Percentiles rank a stretch among this genome's conserved stretches.
phyloP scores from a whole-genome alignment of 495 filamentous ascomycete genomes.

The Aeminium ludgeri region DNA sequence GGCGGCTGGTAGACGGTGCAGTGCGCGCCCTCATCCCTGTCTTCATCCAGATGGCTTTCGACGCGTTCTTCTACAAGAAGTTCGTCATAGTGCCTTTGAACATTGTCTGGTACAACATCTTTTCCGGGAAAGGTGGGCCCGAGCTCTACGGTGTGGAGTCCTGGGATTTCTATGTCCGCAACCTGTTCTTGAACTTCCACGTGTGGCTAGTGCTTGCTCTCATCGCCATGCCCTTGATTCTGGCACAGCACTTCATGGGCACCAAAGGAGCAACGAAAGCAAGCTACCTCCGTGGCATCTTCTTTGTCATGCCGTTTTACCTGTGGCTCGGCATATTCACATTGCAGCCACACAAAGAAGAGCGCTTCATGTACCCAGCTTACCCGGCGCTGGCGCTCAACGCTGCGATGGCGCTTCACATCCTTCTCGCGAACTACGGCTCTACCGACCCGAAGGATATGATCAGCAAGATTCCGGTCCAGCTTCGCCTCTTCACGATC shows the following conservation, averaged over 20 bases:
- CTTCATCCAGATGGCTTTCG: conserved; percentile 51
- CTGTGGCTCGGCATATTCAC: conserved; percentile 90
- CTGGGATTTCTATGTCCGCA: conserved; percentile 91
- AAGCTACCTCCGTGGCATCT: conserved; percentile 47
- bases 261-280: conserved; percentile 27
- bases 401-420: conserved; percentile 71
- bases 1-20: conserved; percentile 47
- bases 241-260: conserved; percentile 32
- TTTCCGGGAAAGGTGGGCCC: conserved; percentile 63
- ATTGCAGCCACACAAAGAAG: conserved; percentile 89
- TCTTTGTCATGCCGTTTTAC: conserved; percentile 73
- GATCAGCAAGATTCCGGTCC: conserved; percentile 49
- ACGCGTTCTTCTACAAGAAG: conserved; percentile 69
- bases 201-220: conserved; percentile 77
- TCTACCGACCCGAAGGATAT: conserved; percentile 46
- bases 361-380: conserved; percentile 94
- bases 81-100: conserved; percentile 68
- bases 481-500: conserved; percentile 48
- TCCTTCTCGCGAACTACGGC: conserved; percentile 54
- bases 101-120: conserved; percentile 89
- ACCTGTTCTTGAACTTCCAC: conserved; percentile 89
- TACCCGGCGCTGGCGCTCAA: conserved; percentile 90
- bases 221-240: conserved; percentile 45
- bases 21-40: conserved; percentile 48
- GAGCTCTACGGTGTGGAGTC: conserved; percentile 93